These are phyloP conservation scores for Plasmodium malariae DNA, from an alignment of 169 alveolate genomes.

Conservation along the genomic window DNA sequence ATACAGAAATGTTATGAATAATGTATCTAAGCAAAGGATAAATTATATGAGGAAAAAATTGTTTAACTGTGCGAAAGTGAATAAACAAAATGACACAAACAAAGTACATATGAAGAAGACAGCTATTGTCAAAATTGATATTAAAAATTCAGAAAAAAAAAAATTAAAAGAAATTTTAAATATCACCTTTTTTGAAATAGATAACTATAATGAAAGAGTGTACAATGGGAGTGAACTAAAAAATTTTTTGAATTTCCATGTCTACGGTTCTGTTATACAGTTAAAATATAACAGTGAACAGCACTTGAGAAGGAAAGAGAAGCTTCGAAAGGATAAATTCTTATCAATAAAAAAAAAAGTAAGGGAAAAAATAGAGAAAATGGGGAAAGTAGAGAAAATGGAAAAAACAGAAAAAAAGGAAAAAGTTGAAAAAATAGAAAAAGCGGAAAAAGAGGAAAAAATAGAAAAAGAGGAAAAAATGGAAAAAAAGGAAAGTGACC, in stretches of 20 bases:
- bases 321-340: not conserved
- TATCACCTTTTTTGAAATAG: conserved; percentile 29
- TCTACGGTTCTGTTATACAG: conserved; percentile 68
- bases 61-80: not conserved
- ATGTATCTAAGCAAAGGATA: conserved; percentile 6
- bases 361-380: not conserved
- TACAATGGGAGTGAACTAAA: conserved; percentile 15
- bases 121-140: not conserved
- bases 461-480: not conserved
- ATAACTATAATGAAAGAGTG: conserved; percentile 6
- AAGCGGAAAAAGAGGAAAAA: not conserved
- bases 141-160: conserved; percentile 28
- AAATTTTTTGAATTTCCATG: conserved; percentile 24
- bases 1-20: conserved; percentile 23
- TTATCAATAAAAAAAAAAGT: not conserved
- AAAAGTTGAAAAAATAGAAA: not conserved
- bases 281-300: conserved; percentile 45
- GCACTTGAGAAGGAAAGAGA: conserved; percentile 10
- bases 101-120: not conserved
- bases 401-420: not conserved
- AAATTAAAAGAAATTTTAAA: conserved; percentile 15
- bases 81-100: not conserved
- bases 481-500: no score
- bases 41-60: not conserved
- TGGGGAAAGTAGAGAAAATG: no score